Base-by-base conservation (phyloP, 75 land plant species). In the Cupressus sempervirens region DNA sequence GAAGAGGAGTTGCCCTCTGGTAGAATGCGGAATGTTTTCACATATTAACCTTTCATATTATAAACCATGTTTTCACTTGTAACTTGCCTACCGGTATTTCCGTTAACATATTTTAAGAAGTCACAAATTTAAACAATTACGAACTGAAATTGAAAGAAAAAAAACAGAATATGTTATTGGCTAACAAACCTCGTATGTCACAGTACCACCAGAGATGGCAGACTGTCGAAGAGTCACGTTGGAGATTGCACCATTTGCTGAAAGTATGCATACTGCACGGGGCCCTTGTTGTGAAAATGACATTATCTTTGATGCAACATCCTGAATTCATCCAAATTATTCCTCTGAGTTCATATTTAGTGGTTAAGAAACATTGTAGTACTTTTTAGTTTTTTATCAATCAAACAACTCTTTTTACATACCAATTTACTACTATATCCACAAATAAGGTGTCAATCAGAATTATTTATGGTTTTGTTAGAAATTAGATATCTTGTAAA, bases 221-320 rank as follows among this genome's bases (percentile, higher is more conserved):
- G 93, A 84, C 84, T 92, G 93, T 23, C 93, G 88, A 87, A 92
- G 88, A 15, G 93, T 92, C 54, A 91, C 86, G 83, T 89, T 91
- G 36, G 93, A 92, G 35, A 91, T 88, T 45, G 93, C 90, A 80
- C 93, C 93, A 86, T 91, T 92, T 35, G 93, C 93, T 52, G 93
- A 92, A 20, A 92, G 86, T 32, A 92, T 88, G 81, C 93, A 92
- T 35, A 91, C 73, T 4, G 93, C 93, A 29, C 93, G 91, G 30
- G 93, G 91, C 0, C 93, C 91, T 82, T 89, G 92, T 81, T 92
- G 93, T 45, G 93, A 85, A 86, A 92, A 92, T 26, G 88, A 81
- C 89, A 92, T 87, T 23, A 92, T 87, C 65, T 86, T 92, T 65
- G 91, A 79, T 32, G 91, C 88, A 16, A 92, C 93, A 84, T 92